Evolutionary conservation across 139 green algal species (phyloP).

Genomic region (Nannochloris sp.): DNA sequence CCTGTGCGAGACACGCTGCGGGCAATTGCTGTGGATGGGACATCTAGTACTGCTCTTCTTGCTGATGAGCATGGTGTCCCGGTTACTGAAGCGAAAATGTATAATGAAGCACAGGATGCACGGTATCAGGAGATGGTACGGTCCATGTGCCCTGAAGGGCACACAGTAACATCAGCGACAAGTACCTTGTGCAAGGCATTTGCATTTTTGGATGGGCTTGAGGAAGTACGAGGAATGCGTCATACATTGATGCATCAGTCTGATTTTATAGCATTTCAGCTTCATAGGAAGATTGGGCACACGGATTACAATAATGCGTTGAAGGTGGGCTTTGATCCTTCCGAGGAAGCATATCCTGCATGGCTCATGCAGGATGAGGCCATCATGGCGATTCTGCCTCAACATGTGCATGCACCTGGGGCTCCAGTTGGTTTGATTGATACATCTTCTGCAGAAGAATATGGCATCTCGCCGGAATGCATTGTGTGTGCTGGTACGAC

Average conservation of each 20-base stretch:
- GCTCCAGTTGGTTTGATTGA: conserved; percentile 43
- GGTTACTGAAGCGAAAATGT: conserved; percentile 59
- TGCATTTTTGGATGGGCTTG: conserved; percentile 50
- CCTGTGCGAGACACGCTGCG: conserved; percentile 12
- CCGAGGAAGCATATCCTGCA: conserved; percentile 48
- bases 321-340: conserved; percentile 70
- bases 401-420: conserved; percentile 56
- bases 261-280: conserved; percentile 61
- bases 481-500: conserved; percentile 45
- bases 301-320: conserved; percentile 93
- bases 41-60: conserved; percentile 75
- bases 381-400: conserved; percentile 32
- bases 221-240: conserved; percentile 5
- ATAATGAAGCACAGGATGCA: conserved; percentile 58
- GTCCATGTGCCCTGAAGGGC: conserved; percentile 55
- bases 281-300: conserved; percentile 43
- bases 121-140: conserved; percentile 32
- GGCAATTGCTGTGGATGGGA: conserved; percentile 75
- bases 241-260: conserved; percentile 67
- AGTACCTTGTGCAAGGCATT: conserved; percentile 84
- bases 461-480: conserved; percentile 39
- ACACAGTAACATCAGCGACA: conserved; percentile 69
- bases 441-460: conserved; percentile 13
- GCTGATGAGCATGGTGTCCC: conserved; percentile 47
- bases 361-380: conserved; percentile 58